Percentiles rank a stretch among this genome's conserved stretches.
These are phyloP conservation scores for Begonia peltatifolia DNA, from an alignment of 306 rosid genomes.

Conservation along the genomic window DNA sequence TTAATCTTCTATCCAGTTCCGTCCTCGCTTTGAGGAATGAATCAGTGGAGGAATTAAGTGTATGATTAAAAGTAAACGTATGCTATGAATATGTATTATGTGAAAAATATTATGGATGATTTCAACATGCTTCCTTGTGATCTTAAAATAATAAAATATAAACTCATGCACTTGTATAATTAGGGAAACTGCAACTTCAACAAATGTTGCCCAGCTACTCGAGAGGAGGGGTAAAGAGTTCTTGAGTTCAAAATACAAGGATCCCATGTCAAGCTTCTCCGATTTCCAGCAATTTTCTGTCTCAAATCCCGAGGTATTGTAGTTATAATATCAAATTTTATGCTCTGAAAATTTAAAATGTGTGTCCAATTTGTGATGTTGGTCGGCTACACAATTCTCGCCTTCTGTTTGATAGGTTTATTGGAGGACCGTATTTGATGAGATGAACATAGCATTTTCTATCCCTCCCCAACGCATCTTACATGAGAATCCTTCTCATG, in stretches of 20 bases:
- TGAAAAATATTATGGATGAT: too few relatives aligned
- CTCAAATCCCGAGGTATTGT: conserved; percentile 58
- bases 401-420: conserved; percentile 37
- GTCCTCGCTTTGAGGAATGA: background rate
- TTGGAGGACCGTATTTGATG: conserved; percentile 65
- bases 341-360: background rate
- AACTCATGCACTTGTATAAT: conserved; percentile 12
- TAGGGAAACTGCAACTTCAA: conserved; percentile 40
- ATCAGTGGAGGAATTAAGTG: background rate
- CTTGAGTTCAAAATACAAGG: conserved; percentile 59
- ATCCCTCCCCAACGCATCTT: conserved; percentile 61
- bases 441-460: conserved; percentile 49
- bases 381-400: conserved; percentile 7
- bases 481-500: conserved; percentile 24
- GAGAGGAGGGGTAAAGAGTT: conserved; percentile 60
- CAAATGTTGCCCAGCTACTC: conserved; percentile 62
- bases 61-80: background rate
- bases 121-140: too few relatives aligned
- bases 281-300: conserved; percentile 73
- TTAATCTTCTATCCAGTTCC: background rate
- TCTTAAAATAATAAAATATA: conserved; percentile 2
- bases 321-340: conserved; percentile 3
- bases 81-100: background rate
- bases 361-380: conserved; percentile 5
- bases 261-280: conserved; percentile 69